Evolutionary conservation across 2,329 filamentous ascomycete species (phyloP).

Genomic region (Pseudocercospora fuligena): DNA sequence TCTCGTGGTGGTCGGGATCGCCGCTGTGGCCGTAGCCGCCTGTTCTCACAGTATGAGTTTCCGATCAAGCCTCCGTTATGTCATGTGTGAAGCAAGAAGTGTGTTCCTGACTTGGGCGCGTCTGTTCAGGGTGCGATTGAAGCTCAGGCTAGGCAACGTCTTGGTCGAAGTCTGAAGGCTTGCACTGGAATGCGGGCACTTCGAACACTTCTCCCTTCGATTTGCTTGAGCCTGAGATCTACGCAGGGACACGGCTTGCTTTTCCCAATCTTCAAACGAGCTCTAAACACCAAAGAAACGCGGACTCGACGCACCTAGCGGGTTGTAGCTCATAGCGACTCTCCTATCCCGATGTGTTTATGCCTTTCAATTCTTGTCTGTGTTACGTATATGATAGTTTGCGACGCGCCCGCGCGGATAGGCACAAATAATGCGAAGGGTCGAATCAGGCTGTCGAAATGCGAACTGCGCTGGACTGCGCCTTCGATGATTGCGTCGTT

Average conservation of each 20-base stretch:
- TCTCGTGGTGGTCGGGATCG: slow-evolving; percentile 24
- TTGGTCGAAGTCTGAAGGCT: slow-evolving; percentile 13
- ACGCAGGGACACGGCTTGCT: neutral
- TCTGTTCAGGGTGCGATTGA: neutral
- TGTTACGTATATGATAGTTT: slow-evolving; percentile 11
- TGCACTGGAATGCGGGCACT: slow-evolving; percentile 27
- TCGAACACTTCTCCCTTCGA: neutral
- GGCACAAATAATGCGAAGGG: slow-evolving; percentile 5
- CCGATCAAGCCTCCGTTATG: neutral
- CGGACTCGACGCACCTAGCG: slow-evolving; percentile 28
- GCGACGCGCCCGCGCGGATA: slow-evolving; percentile 11
- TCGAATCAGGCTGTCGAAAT: slow-evolving; percentile 12
- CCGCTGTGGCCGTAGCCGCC: slow-evolving; percentile 32
- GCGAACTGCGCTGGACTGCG: slow-evolving; percentile 14
- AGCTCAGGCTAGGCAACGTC: neutral
- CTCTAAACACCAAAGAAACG: slow-evolving; percentile 18
- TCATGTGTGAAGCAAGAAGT: neutral
- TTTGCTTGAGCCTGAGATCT: neutral
- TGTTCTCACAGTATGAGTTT: slow-evolving; percentile 12
- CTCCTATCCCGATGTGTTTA: neutral
- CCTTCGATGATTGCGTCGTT: slow-evolving; percentile 24
- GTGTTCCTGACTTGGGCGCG: slow-evolving; percentile 2
- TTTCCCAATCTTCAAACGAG: slow-evolving; percentile 18
- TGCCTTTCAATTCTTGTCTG: slow-evolving; percentile 6
- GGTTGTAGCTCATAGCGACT: slow-evolving; percentile 32